Conservation (phyloP, 441 rosid species). For the Metrosideros polymorpha region DNA sequence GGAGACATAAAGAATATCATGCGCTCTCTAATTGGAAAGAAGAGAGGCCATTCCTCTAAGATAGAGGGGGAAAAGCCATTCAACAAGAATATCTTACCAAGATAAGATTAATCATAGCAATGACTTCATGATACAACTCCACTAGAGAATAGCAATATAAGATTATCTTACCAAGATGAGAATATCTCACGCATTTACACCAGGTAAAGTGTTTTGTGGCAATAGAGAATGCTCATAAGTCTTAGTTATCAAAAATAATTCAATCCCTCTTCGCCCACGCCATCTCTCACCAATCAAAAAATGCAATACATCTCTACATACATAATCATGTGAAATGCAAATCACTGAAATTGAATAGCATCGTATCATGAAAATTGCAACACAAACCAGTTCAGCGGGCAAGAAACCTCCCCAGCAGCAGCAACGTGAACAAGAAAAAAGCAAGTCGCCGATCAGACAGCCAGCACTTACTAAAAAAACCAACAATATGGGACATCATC, state of each 20-base stretch:
- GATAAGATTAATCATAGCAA: background rate
- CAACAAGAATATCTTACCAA: background rate
- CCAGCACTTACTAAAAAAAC: background rate
- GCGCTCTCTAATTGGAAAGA: background rate
- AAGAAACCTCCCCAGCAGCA: background rate
- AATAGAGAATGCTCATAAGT: background rate
- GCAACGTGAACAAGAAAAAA: background rate
- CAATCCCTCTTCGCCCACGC: background rate
- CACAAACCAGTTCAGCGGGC: background rate
- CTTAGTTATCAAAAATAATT: background rate
- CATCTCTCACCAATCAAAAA: background rate
- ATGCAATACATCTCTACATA: background rate
- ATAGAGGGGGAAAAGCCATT: background rate
- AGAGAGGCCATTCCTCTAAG: background rate
- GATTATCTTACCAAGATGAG: background rate
- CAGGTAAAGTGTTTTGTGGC: background rate
- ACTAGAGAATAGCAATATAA: no score
- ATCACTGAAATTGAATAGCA: background rate
- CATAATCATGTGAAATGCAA: background rate
- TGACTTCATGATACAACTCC: background rate
- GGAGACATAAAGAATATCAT: background rate
- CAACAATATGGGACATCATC: background rate
- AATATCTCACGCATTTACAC: background rate
- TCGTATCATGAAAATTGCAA: background rate
- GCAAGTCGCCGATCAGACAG: background rate